Conservation (phyloP, 192 early-diverging fungal genomes). For the Helicostylum pulchrum region DNA sequence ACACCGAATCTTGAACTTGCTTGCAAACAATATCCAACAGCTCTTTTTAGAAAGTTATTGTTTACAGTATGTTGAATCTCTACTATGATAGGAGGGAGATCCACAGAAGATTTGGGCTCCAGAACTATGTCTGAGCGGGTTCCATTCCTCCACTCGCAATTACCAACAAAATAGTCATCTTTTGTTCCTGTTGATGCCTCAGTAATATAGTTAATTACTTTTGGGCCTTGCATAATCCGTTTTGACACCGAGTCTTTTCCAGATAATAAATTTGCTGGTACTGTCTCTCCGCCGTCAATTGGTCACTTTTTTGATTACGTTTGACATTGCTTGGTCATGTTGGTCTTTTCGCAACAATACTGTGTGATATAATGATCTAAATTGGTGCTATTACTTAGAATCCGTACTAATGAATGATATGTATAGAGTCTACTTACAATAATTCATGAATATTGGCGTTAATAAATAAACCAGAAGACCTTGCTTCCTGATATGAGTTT, state of each 20-base stretch:
- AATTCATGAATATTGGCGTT: no score
- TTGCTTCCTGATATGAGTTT: no score
- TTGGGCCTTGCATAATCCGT: background rate
- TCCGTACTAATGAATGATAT: no score
- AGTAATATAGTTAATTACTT: conserved; percentile 4
- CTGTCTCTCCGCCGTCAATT: no score
- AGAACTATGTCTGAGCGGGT: background rate
- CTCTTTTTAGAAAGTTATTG: background rate
- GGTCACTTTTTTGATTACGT: no score
- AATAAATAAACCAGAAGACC: no score
- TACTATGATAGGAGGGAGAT: background rate
- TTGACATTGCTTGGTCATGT: no score
- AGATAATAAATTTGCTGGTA: background rate
- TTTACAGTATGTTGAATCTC: background rate
- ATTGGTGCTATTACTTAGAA: no score
- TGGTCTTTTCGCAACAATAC: no score
- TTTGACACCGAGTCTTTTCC: background rate
- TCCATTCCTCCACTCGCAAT: background rate
- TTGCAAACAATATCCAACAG: background rate
- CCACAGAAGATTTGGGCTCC: background rate
- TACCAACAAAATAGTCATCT: background rate
- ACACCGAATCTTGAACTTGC: background rate
- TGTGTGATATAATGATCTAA: no score
- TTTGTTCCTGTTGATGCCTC: background rate
- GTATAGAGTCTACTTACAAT: no score